phyloP scores from a whole-genome alignment of 202 grass and related monocot genomes.

The Eragrostis tef region DNA sequence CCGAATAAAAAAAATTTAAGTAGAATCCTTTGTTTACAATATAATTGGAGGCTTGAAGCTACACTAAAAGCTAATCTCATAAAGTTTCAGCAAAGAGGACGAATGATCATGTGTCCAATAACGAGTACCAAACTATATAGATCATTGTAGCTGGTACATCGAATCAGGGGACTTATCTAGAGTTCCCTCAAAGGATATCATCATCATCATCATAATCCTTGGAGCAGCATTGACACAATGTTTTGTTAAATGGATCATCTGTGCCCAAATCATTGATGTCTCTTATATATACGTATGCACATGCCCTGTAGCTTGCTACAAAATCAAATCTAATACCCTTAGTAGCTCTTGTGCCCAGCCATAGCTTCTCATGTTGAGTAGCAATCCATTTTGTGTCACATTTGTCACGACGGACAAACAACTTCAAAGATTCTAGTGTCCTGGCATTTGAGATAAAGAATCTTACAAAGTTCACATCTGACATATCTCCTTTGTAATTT shows the following conservation, averaged over 20 bases:
- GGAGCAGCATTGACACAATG: neutral
- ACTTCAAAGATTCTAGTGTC: slow-evolving; percentile 9
- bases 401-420: neutral
- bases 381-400: slow-evolving; percentile 11
- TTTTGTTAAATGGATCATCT: neutral
- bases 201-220: no score
- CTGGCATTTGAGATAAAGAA: slow-evolving; percentile 21
- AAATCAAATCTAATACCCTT: neutral
- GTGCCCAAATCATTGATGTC: slow-evolving; percentile 19
- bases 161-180: no score
- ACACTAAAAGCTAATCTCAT: no score
- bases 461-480: slow-evolving; percentile 7
- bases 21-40: no score
- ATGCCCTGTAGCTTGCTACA: neutral
- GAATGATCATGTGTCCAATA: no score
- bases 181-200: no score
- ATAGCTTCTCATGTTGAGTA: neutral
- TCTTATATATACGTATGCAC: neutral
- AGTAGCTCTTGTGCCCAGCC: neutral
- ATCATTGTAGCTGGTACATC: no score
- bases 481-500: neutral
- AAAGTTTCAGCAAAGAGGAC: no score
- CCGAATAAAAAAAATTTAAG: no score
- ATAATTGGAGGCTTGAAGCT: no score
- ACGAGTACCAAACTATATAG: no score